phyloP scores from a whole-genome alignment of 2,329 filamentous ascomycete species.

The Metarhizium brunneum region DNA sequence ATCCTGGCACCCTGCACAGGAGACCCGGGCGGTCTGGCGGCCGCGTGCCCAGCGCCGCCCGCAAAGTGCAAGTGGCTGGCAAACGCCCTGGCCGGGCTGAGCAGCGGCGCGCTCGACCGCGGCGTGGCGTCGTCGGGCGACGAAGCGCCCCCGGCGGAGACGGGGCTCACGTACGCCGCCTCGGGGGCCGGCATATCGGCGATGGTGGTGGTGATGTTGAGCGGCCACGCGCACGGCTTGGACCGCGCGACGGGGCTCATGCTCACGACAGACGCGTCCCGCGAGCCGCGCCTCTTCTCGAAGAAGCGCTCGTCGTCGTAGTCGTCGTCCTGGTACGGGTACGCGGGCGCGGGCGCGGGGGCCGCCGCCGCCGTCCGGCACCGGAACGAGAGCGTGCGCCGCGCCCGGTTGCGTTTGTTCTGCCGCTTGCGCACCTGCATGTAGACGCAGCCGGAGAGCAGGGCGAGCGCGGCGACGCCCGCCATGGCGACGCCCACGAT shows the following conservation, averaged over 20 bases:
- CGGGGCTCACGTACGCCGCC: no score
- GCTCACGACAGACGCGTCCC: not conserved
- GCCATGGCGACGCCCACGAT: constrained; percentile 37
- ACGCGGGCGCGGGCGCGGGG: constrained; percentile 7
- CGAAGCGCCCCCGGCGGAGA: constrained; percentile 8
- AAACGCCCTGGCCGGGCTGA: constrained; percentile 8
- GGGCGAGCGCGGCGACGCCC: constrained; percentile 25
- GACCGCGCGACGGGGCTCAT: constrained; percentile 1
- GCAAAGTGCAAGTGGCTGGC: no score
- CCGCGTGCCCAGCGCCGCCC: not conserved
- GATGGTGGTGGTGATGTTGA: not conserved
- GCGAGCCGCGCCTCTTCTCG: not conserved
- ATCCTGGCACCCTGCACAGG: constrained; percentile 27
- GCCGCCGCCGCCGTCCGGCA: constrained; percentile 18
- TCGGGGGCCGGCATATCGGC: no score
- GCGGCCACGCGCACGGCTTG: not conserved
- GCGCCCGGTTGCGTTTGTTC: constrained; percentile 26
- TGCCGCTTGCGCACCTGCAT: constrained; percentile 36
- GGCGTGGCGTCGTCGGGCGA: constrained; percentile 24
- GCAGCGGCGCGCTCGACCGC: constrained; percentile 24
- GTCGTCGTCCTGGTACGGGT: not conserved
- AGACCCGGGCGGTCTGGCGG: constrained; percentile 14
- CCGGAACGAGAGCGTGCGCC: constrained; percentile 35
- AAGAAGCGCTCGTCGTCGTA: constrained; percentile 4
- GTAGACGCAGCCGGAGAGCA: constrained; percentile 29